Percentiles rank a stretch among this genome's conserved stretches.
phyloP scores from a whole-genome alignment of 257 asterid species.

The Solanum rostratum region DNA sequence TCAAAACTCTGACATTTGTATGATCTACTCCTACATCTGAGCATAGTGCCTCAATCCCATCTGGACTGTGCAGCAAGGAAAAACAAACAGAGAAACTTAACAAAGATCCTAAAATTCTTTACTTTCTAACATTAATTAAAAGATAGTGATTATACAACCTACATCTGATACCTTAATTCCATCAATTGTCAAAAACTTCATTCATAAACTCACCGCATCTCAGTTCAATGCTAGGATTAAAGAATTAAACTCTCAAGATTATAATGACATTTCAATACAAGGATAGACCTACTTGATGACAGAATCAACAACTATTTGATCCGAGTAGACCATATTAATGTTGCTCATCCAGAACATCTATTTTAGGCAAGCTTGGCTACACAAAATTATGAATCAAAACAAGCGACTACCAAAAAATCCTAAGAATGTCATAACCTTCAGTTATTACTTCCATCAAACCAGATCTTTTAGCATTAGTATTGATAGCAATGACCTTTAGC shows the following conservation, averaged over 20 bases:
- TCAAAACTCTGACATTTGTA: constrained; percentile 70
- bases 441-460: not conserved
- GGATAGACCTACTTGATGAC: not conserved
- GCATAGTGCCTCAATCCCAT: constrained; percentile 82
- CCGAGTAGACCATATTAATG: not conserved
- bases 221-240: not conserved
- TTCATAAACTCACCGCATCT: not conserved
- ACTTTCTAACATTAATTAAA: not conserved
- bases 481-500: not conserved
- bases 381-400: not conserved
- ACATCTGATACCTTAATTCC: not conserved
- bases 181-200: not conserved
- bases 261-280: not conserved
- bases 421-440: not conserved
- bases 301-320: not conserved
- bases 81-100: not conserved
- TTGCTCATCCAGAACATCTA: not conserved
- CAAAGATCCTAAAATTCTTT: constrained; percentile 5
- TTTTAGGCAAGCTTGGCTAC: not conserved
- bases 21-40: constrained; percentile 66
- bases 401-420: not conserved
- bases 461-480: not conserved
- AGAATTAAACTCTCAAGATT: not conserved
- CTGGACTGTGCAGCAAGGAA: constrained; percentile 52
- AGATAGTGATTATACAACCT: not conserved